phyloP scores from a whole-genome alignment of 257 asterid species.

The Solanum sitiens region DNA sequence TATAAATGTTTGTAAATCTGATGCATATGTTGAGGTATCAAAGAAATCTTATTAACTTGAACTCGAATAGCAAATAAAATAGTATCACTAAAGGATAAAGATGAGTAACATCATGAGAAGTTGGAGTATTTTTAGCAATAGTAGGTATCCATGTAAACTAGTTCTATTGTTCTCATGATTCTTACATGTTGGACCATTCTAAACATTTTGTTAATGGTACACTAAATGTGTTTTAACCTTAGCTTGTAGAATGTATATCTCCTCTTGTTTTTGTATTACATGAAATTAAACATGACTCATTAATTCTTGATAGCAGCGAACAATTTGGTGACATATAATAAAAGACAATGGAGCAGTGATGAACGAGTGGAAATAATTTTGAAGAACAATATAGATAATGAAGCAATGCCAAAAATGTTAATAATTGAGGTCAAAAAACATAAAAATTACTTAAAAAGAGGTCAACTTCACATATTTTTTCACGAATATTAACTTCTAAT shows the following conservation, averaged over 20 bases:
- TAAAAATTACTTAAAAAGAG: not conserved
- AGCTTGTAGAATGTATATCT: not conserved
- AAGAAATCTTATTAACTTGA: too few species aligned
- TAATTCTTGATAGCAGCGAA: not conserved
- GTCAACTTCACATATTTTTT: not conserved
- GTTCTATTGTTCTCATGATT: not conserved
- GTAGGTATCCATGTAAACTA: not conserved
- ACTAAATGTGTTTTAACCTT: not conserved
- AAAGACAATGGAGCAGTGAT: not conserved
- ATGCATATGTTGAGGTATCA: too few species aligned
- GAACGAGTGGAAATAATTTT: not conserved
- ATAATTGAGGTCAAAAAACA: not conserved
- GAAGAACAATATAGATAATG: not conserved
- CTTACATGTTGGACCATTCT: not conserved
- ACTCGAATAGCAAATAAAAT: too few species aligned
- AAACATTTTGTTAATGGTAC: not conserved
- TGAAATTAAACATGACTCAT: not conserved
- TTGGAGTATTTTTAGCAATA: too few species aligned
- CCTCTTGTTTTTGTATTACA: not conserved
- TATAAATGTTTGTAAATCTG: too few species aligned
- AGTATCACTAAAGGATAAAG: too few species aligned
- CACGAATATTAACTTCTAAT: too few species aligned
- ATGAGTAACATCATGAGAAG: too few species aligned
- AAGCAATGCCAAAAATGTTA: not conserved
- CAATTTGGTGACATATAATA: not conserved